Base-by-base conservation (phyloP, 805 yeast genomes). In the Sungouiozyma ichnusensis region DNA sequence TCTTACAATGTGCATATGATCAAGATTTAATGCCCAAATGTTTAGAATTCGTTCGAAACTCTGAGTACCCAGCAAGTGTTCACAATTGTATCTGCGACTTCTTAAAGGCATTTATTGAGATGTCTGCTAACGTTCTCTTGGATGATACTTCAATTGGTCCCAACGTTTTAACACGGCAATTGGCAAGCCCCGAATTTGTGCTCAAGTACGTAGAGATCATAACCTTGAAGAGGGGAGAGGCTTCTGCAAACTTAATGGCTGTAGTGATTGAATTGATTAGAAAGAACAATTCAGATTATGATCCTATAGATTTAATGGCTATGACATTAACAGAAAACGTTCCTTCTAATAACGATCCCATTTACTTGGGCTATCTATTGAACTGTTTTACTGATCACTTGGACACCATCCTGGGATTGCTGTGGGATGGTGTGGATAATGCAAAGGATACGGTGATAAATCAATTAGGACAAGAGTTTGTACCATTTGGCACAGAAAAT, bases 71-170 rank as follows among this genome's bases (percentile, higher is more conserved):
- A 20, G 65, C 87, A 4, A 77, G 82, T 35, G 75, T 79, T 40
- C 97, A 90, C 60, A 79, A 92, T 2, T 90, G 96, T 5, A 87
- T 92, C 2, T 92, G 95, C 20, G 98, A 92, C 60, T 92, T 92
- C 57, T 66, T 92, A 39, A 92, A 92, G 60, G 95, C 96, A 0
- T 73, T 92, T 50, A 84, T 92, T 33, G 84, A 96, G 4, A 85
- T 92, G 20, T 85, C 95, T n/a, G 95, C 97, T 3, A 92, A 90
- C 57, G 86, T 84, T 2, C 88, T 85, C 48, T 78, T 86, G 36
- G 71, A 68, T 46, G 72, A 67, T 37, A 81, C 92, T 38, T 82
- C 95, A 7, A 85, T 92, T 40, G 98, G 98, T 0, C 98, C 98
- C 3, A 92, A 92, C 55, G 82, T 81, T 50, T 69, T 92, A 38